These are phyloP conservation scores for Zizania palustris DNA, from an alignment of 202 grass and related monocot genomes.

Conservation along the genomic window DNA sequence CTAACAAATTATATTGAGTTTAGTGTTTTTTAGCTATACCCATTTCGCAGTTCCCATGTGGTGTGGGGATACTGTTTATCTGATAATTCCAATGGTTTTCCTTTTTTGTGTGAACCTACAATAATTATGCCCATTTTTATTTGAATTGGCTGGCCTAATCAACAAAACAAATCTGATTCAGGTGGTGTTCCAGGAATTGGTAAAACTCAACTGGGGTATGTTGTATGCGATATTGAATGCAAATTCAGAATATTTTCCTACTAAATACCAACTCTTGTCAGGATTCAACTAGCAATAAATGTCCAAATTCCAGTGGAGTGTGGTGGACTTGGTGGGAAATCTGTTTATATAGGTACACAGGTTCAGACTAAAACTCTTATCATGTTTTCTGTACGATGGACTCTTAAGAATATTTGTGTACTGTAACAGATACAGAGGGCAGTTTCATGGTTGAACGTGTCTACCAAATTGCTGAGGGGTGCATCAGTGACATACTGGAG, in stretches of 20 bases:
- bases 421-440: conserved; percentile 82
- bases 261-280: conserved; percentile 49
- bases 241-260: conserved; percentile 13
- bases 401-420: conserved; percentile 3
- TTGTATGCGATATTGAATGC: conserved; percentile 5
- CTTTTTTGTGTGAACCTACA: conserved; percentile 6
- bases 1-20: background rate
- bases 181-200: conserved; percentile 95
- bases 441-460: conserved; percentile 96
- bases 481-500: conserved; percentile 67
- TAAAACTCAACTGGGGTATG: conserved; percentile 98
- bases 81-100: conserved; percentile 2
- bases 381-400: conserved; percentile 25
- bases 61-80: background rate
- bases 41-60: background rate
- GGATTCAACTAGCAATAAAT: conserved; percentile 96
- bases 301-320: conserved; percentile 84
- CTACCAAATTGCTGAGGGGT: conserved; percentile 91
- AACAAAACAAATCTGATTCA: conserved; percentile 47
- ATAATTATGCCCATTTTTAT: conserved; percentile 25
- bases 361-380: background rate
- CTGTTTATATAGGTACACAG: conserved; percentile 86
- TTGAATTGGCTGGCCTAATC: conserved; percentile 33
- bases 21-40: background rate
- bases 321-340: conserved; percentile 85